These are phyloP conservation scores for Corynascus novoguineensis DNA, from an alignment of 495 filamentous ascomycete genomes.

Conservation along the genomic window DNA sequence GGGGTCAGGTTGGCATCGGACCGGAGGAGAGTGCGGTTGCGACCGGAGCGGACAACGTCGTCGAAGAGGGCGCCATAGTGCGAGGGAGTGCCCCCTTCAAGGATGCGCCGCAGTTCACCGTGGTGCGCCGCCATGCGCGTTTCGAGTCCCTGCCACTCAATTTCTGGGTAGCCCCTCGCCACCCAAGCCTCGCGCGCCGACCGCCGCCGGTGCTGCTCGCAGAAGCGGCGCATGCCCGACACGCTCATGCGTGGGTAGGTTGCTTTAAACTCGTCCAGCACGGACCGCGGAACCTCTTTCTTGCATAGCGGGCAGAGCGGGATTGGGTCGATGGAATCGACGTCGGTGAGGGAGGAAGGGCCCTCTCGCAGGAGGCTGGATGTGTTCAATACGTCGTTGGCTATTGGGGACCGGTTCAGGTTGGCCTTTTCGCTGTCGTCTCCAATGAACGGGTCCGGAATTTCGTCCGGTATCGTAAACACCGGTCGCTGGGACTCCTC, in stretches of 20 bases:
- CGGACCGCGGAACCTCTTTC: constrained; percentile 48
- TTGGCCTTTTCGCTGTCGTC: background rate
- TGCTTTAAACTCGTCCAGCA: constrained; percentile 44
- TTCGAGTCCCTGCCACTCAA: constrained; percentile 69
- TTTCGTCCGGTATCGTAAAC: constrained; percentile 15
- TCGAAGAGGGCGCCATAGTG: constrained; percentile 59
- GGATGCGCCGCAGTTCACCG: constrained; percentile 48
- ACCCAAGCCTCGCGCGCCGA: constrained; percentile 58
- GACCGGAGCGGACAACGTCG: constrained; percentile 52
- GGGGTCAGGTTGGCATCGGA: constrained; percentile 47
- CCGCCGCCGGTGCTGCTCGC: constrained; percentile 58
- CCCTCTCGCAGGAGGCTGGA: background rate
- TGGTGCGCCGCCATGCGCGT: constrained; percentile 56
- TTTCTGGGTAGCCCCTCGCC: constrained; percentile 64
- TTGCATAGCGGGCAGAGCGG: constrained; percentile 65
- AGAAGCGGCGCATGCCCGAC: constrained; percentile 62
- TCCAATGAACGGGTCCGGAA: constrained; percentile 10
- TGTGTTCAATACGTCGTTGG: background rate
- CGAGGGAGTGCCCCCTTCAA: constrained; percentile 51
- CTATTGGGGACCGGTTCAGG: background rate
- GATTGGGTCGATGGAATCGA: background rate
- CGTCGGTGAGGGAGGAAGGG: constrained; percentile 13
- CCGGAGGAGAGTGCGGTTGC: constrained; percentile 56
- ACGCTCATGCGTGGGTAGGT: constrained; percentile 50
- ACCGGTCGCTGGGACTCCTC: constrained; percentile 12